A percentile compares a stretch with the other conserved stretches of the same genome.
Conservation (phyloP, 1,284 basidiomycete genomes). For the Ganoderma sinense region DNA sequence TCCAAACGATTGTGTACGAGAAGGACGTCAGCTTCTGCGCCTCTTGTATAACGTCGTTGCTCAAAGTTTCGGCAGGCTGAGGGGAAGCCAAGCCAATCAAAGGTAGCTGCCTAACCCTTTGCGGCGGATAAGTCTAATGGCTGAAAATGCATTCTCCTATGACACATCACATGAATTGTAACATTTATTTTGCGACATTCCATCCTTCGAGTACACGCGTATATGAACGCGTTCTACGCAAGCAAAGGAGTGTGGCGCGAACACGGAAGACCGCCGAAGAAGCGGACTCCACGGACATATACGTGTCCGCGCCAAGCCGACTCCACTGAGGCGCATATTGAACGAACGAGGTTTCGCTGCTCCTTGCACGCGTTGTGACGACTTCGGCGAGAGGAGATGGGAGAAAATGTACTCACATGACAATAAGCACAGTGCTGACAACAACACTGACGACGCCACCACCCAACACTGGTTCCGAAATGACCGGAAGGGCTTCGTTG, state of each 20-base stretch:
- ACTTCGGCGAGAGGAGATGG: background rate
- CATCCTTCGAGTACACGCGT: background rate
- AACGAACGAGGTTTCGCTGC: background rate
- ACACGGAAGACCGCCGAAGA: background rate
- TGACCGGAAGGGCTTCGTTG: constrained; percentile 91
- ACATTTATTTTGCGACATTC: background rate
- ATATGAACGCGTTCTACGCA: background rate
- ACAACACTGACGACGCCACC: constrained; percentile 83
- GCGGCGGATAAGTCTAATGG: background rate
- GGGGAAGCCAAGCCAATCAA: background rate
- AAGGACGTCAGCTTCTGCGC: background rate
- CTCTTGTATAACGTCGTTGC: background rate
- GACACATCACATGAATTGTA: background rate
- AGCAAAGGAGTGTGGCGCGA: background rate
- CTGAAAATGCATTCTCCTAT: background rate
- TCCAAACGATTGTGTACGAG: background rate
- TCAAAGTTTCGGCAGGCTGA: background rate
- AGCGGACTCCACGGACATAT: background rate
- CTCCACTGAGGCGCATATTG: background rate
- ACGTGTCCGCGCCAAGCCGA: background rate
- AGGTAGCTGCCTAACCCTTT: background rate
- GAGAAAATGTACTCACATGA: constrained; percentile 66
- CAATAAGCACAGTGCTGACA: constrained; percentile 84
- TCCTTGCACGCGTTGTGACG: background rate
- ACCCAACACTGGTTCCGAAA: constrained; percentile 87